Percentiles rank a stretch among this genome's conserved stretches.
phyloP scores from a whole-genome alignment of 441 rosid species.

The Adansonia grandidieri region DNA sequence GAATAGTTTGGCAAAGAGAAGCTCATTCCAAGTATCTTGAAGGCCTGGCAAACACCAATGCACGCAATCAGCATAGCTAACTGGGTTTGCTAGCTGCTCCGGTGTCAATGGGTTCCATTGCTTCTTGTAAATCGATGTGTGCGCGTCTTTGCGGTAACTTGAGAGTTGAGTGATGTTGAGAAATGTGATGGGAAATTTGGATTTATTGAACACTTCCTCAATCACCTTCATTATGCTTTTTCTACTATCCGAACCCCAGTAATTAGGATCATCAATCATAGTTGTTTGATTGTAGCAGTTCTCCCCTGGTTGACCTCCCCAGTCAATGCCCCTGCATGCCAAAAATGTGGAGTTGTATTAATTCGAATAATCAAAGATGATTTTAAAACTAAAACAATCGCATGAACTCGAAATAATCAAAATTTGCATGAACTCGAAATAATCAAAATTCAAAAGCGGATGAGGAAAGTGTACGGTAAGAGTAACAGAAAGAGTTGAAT shows the following conservation, averaged over 20 bases:
- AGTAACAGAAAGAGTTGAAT: no score
- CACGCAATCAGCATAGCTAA: constrained; percentile 78
- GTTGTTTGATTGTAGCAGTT: constrained; percentile 81
- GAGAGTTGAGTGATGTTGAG: constrained; percentile 87
- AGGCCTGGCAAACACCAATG: constrained; percentile 96
- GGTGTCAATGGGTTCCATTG: constrained; percentile 78
- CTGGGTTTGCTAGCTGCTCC: constrained; percentile 69
- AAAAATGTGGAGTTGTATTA: no score
- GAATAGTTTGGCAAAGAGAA: constrained; percentile 73
- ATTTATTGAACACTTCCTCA: constrained; percentile 61
- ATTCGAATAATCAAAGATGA: no score
- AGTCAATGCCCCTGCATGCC: constrained; percentile 59
- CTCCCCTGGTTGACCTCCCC: constrained; percentile 65
- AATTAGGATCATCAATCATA: constrained; percentile 58
- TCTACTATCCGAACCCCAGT: constrained; percentile 74
- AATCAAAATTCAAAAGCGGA: no score
- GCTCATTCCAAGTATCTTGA: constrained; percentile 89
- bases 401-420: no score
- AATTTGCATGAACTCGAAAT: no score
- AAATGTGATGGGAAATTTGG: constrained; percentile 70
- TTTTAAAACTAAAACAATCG: no score
- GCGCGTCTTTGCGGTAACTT: constrained; percentile 77
- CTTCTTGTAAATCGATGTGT: constrained; percentile 86
- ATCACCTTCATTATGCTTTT: constrained; percentile 77
- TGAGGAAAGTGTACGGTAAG: no score